Conservation (phyloP, 2,329 filamentous ascomycete genomes). For the Sphaerulina populicola region DNA sequence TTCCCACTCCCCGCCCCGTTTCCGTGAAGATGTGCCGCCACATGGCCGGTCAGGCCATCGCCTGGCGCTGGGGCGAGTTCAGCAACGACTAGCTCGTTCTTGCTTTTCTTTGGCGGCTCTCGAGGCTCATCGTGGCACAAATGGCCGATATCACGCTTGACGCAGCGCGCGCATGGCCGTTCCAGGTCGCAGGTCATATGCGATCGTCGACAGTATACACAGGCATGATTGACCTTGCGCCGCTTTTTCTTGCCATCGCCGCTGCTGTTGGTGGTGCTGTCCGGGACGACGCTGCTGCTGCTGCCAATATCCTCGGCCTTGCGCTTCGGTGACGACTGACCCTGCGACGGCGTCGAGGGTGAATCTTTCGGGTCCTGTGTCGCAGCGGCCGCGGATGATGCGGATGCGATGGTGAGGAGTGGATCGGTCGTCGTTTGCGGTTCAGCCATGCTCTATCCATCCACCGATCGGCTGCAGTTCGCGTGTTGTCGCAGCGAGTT, state of each 20-base stretch:
- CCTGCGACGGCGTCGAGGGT: neutral
- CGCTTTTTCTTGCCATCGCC: constrained; percentile 40
- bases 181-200: constrained; percentile 56
- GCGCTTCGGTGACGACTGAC: constrained; percentile 8
- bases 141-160: constrained; percentile 97
- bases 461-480: neutral
- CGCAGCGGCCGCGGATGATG: neutral
- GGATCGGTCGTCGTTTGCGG: neutral
- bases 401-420: neutral
- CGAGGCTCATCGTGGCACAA: constrained; percentile 96
- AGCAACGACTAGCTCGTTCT: constrained; percentile 40
- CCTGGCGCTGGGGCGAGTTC: constrained; percentile 32
- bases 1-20: constrained; percentile 10
- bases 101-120: constrained; percentile 75
- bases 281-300: neutral
- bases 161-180: constrained; percentile 91
- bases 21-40: constrained; percentile 8
- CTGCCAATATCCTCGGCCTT: constrained; percentile 4
- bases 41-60: constrained; percentile 15
- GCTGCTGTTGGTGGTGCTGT: constrained; percentile 18
- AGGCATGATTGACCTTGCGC: constrained; percentile 49
- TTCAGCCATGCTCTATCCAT: neutral
- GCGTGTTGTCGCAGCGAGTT: neutral
- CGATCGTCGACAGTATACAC: constrained; percentile 47
- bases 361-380: neutral